Evolutionary conservation across 139 green algal species (phyloP).

Genomic region (Nannochloris sp.): DNA sequence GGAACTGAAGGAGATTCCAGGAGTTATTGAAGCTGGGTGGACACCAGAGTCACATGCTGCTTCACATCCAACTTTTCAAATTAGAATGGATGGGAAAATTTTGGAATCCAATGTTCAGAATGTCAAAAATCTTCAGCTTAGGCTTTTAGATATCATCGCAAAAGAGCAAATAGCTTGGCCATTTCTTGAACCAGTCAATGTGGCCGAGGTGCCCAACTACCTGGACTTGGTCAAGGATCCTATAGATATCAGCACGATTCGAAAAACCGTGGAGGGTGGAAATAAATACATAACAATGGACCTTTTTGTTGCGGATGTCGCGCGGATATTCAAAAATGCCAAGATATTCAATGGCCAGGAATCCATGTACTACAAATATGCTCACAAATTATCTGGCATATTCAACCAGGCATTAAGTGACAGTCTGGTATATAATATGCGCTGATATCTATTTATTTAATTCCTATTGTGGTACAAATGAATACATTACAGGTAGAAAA

Average conservation of each 20-base stretch:
- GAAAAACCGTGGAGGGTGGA: conserved; percentile 37
- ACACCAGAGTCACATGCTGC: conserved; percentile 5
- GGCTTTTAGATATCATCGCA: conserved; percentile 33
- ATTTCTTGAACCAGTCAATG: conserved; percentile 71
- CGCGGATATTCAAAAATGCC: conserved; percentile 76
- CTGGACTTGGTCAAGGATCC: conserved; percentile 75
- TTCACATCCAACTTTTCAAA: conserved; percentile 1
- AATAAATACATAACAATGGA: conserved; percentile 86
- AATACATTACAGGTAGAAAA: no score
- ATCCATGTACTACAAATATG: conserved; percentile 79
- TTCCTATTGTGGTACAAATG: no score
- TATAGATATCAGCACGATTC: conserved; percentile 70
- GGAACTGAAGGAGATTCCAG: conserved; percentile 57
- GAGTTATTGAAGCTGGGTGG: conserved; percentile 79
- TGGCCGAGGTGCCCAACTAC: conserved; percentile 86
- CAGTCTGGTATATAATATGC: neutral
- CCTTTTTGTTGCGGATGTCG: conserved; percentile 86
- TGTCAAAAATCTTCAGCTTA: conserved; percentile 1
- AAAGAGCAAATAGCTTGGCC: conserved; percentile 72
- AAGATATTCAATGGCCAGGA: conserved; percentile 77
- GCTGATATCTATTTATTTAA: neutral
- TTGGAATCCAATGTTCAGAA: conserved; percentile 5
- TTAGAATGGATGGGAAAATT: conserved; percentile 11
- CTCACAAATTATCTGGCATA: conserved; percentile 44
- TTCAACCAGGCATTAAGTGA: conserved; percentile 22